Evolutionary conservation across 306 rosid genomes (phyloP).

Genomic region (Acacia crassicarpa): DNA sequence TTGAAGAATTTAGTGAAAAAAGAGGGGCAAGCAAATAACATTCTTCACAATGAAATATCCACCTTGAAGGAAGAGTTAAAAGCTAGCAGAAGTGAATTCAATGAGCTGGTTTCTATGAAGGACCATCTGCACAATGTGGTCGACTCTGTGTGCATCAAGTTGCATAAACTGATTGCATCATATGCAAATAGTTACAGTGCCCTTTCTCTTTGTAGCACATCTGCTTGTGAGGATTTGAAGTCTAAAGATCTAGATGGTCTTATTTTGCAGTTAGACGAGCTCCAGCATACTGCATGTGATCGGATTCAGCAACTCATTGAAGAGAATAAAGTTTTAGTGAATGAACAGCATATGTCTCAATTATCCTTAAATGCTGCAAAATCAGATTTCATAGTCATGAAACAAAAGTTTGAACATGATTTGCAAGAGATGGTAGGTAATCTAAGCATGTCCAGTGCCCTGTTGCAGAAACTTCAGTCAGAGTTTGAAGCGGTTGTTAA

Average conservation of each 20-base stretch:
- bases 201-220: slow-evolving; percentile 43
- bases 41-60: slow-evolving; percentile 53
- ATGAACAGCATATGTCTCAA: slow-evolving; percentile 58
- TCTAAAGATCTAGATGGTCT: slow-evolving; percentile 50
- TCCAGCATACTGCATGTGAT: slow-evolving; percentile 55
- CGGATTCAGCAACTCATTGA: slow-evolving; percentile 61
- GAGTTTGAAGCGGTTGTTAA: slow-evolving; percentile 64
- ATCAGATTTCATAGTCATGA: slow-evolving; percentile 59
- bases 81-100: slow-evolving; percentile 49
- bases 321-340: slow-evolving; percentile 55
- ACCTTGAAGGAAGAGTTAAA: slow-evolving; percentile 66
- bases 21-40: slow-evolving; percentile 51
- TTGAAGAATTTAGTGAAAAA: slow-evolving; percentile 53
- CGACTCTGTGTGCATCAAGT: slow-evolving; percentile 42
- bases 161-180: slow-evolving; percentile 60
- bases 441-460: slow-evolving; percentile 51
- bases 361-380: slow-evolving; percentile 52
- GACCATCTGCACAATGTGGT: slow-evolving; percentile 61
- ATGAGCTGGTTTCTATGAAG: slow-evolving; percentile 56
- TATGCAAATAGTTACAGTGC: slow-evolving; percentile 40
- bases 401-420: slow-evolving; percentile 58
- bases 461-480: slow-evolving; percentile 67
- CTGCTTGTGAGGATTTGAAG: slow-evolving; percentile 45
- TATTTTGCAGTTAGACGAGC: slow-evolving; percentile 61
- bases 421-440: slow-evolving; percentile 45